phyloP scores from a whole-genome alignment of 2,329 filamentous ascomycete species.

The Exophiala sp. region DNA sequence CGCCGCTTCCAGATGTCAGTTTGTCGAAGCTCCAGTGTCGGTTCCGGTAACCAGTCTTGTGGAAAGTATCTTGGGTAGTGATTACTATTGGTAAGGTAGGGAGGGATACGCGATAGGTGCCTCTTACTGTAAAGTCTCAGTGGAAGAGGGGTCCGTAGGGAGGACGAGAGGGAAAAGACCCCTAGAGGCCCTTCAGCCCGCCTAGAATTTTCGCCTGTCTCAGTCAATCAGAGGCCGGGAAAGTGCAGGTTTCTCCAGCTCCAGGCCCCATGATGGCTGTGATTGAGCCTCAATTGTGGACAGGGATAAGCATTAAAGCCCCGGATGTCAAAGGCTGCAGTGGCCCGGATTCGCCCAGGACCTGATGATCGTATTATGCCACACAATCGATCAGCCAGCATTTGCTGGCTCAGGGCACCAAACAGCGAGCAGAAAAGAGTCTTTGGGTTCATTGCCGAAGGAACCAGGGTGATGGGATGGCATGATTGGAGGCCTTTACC shows the following conservation, averaged over 20 bases:
- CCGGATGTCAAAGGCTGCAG: neutral
- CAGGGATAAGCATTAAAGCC: neutral
- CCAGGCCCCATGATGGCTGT: neutral
- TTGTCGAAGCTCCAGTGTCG: neutral
- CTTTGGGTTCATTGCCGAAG: neutral
- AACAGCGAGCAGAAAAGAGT: neutral
- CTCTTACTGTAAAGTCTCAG: neutral
- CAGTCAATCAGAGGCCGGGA: neutral
- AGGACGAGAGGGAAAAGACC: neutral
- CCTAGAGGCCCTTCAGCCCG: neutral
- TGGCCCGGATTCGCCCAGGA: neutral
- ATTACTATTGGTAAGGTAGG: neutral
- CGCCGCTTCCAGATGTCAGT: neutral
- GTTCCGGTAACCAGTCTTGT: neutral
- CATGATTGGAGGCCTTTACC: neutral
- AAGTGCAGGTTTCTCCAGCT: neutral
- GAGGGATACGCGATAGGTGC: too few species aligned
- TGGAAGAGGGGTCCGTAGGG: neutral
- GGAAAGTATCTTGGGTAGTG: neutral
- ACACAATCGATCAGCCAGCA: neutral
- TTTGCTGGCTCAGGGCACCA: neutral
- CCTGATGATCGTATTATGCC: neutral
- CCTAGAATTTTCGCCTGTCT: neutral
- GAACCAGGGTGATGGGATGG: neutral
- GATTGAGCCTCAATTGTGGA: slow-evolving; percentile 8